These are phyloP conservation scores for Neurospora sp. DNA, from an alignment of 495 filamentous ascomycete species.

Conservation along the genomic window DNA sequence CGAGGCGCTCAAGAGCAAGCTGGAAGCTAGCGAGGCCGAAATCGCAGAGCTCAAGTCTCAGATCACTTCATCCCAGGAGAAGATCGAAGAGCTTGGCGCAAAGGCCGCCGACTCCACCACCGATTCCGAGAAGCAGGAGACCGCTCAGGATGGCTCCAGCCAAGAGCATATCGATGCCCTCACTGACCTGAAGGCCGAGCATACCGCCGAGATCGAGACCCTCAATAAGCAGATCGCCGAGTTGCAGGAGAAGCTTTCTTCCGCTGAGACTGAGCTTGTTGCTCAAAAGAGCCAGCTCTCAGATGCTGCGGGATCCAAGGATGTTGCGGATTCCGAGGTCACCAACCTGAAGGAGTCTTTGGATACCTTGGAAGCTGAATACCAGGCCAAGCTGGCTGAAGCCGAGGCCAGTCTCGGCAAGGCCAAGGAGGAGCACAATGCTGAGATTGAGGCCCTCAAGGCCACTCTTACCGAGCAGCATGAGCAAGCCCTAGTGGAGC, in stretches of 20 bases:
- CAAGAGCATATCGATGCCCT: conserved; percentile 33
- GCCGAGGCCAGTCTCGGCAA: conserved; percentile 21
- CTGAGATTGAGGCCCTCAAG: conserved; percentile 30
- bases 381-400: conserved; percentile 26
- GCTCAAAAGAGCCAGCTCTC: conserved; percentile 25
- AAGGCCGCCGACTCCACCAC: conserved; percentile 22
- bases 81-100: conserved; percentile 30
- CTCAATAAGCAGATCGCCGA: conserved; percentile 31
- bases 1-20: conserved; percentile 42
- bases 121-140: conserved; percentile 3
- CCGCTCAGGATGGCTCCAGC: conserved; percentile 18
- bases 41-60: conserved; percentile 39
- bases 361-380: conserved; percentile 29
- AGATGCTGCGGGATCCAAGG: conserved; percentile 26
- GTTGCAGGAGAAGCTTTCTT: conserved; percentile 31
- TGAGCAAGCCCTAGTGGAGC: conserved; percentile 24
- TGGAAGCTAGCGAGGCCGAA: conserved; percentile 34
- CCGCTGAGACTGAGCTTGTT: conserved; percentile 29
- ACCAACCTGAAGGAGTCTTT: conserved; percentile 32
- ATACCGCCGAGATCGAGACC: conserved; percentile 35
- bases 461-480: conserved; percentile 32
- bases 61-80: conserved; percentile 34
- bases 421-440: conserved; percentile 29
- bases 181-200: conserved; percentile 34
- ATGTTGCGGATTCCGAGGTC: conserved; percentile 30